Evolutionary conservation across 2,329 filamentous ascomycete genomes (phyloP), one percentile per base, ranked within the genome.

Genomic region (Bimuria novae-zelandiae): DNA sequence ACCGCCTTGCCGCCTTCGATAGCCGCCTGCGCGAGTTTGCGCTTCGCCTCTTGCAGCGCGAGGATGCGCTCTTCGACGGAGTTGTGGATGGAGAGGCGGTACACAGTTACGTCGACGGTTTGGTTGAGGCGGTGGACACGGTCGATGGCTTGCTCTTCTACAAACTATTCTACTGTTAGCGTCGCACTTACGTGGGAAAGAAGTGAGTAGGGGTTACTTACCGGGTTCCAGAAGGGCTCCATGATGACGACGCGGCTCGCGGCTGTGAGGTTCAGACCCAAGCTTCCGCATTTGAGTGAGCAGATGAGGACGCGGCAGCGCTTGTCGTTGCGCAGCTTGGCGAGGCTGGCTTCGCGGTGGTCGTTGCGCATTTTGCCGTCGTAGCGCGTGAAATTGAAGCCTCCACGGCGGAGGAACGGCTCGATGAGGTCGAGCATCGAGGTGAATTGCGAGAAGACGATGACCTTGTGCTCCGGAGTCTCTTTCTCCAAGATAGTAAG

Each of bases 141-240:
- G 75, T 99, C 94, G 63, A 99, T 99, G 43, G 94, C 94, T 80
- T 99, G 94, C 73, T 99, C 94, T 79, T 99, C 94, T 29, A 99
- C 91, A 69, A 99, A 99, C 84, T 90, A 57, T 8, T 2, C 16
- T 16, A 7, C 1, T 25, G 49, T 67, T 57, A 69, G 65, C 36
- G 32, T 14, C 4, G 4, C 8, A 32, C 25, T 35, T 0, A 17
- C 19, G 3, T 29, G 19, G 17, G 4, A 52, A 12, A 43, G 62
- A 37, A 2, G n/a, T n/a, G 23, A 33, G 7, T 27, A 8, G 23
- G 6, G 3, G 29, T 0, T 25, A 78, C 84, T 71, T 80, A 89
- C 86, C 2, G 92, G 94, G 73, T 99, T 99, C 94, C 94, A 99
- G 75, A 99, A 99, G 0, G 94, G 94, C 74, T 99, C 94, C 37